A percentile compares a stretch with the other conserved stretches of the same genome.
phyloP scores from a whole-genome alignment of 2,329 filamentous ascomycete genomes.

The Dothiorella sarmentorum region DNA sequence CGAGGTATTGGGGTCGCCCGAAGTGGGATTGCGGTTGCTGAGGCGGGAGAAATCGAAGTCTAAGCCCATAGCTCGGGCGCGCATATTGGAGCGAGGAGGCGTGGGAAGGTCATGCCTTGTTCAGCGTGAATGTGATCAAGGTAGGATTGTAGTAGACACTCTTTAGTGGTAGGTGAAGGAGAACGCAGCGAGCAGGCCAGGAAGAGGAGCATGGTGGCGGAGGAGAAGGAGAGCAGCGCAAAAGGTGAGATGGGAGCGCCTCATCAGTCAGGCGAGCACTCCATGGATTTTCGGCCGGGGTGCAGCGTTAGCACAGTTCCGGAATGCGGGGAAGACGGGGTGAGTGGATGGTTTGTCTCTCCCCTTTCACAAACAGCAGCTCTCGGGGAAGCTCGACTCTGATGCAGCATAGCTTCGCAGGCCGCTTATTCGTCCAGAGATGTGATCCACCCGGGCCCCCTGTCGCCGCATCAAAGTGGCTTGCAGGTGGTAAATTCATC shows the following conservation, averaged over 20 bases:
- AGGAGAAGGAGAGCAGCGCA: constrained; percentile 19
- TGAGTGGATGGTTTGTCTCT: neutral
- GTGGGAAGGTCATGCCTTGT: constrained; percentile 7
- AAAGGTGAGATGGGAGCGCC: constrained; percentile 8
- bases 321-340: constrained; percentile 4
- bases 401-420: constrained; percentile 7
- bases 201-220: constrained; percentile 1
- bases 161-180: constrained; percentile 17
- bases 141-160: neutral
- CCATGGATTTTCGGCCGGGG: constrained; percentile 6
- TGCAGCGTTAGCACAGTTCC: neutral
- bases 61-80: constrained; percentile 5
- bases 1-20: constrained; percentile 14
- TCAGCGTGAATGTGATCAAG: neutral
- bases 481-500: neutral
- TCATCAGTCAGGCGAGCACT: constrained; percentile 13
- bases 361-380: constrained; percentile 2
- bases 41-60: neutral
- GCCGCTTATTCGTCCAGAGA: constrained; percentile 2
- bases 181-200: constrained; percentile 15
- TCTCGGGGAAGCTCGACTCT: neutral
- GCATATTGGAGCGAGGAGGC: constrained; percentile 6
- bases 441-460: neutral
- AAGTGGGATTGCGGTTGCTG: neutral
- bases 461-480: neutral